Conservation (phyloP, 176 grass and related monocot genomes). For the Avena eriantha region DNA sequence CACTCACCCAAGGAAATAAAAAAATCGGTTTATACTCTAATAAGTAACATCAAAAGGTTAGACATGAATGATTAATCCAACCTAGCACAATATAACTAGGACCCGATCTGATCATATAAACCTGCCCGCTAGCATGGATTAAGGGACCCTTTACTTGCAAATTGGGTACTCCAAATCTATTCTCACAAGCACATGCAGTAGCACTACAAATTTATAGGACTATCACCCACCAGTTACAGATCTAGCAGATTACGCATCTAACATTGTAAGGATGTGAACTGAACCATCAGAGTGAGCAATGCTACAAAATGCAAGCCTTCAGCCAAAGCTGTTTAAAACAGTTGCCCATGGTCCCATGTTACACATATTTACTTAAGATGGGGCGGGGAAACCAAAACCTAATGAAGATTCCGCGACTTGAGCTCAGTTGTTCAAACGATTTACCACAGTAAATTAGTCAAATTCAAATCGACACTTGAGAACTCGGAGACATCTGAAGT, state of each 20-base stretch:
- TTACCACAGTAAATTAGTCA: not conserved
- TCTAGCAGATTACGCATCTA: not conserved
- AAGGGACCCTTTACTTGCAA: not conserved
- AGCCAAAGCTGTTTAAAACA: not conserved
- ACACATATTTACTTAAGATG: not conserved
- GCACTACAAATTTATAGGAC: not conserved
- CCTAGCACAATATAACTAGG: not conserved
- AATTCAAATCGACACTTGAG: not conserved
- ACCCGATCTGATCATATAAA: not conserved
- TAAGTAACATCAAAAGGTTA: not conserved
- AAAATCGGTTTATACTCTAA: not conserved
- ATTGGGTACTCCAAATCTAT: not conserved
- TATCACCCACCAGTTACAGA: not conserved
- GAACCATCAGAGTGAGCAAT: not conserved
- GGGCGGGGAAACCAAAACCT: not conserved
- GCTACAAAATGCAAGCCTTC: not conserved
- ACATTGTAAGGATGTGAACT: not conserved
- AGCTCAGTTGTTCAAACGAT: not conserved
- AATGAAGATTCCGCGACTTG: not conserved
- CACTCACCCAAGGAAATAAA: not conserved
- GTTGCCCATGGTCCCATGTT: not conserved
- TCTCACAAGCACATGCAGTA: not conserved
- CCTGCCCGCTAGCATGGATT: not conserved
- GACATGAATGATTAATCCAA: not conserved
- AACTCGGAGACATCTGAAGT: not conserved